A percentile compares a stretch with the other conserved stretches of the same genome.
phyloP scores from a whole-genome alignment of 768 basidiomycete species.

The Paxillus rubicundulus region DNA sequence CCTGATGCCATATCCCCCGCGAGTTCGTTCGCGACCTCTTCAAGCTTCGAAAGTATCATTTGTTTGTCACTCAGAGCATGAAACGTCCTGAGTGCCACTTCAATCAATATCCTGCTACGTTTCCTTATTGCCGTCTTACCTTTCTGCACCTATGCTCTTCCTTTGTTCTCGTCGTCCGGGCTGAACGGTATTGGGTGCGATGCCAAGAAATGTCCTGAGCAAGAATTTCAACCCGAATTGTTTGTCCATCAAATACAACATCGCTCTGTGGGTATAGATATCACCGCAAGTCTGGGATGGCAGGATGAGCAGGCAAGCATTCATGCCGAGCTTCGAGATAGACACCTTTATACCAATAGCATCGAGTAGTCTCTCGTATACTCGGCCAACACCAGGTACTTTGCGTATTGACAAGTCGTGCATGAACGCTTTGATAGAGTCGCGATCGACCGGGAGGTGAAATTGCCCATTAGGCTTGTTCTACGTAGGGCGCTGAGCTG shows the following conservation, averaged over 20 bases:
- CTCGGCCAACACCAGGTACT: constrained; percentile 87
- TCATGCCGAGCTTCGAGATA: neutral
- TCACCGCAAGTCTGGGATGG: constrained; percentile 79
- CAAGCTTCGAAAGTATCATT: constrained; percentile 71
- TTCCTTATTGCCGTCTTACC: constrained; percentile 39
- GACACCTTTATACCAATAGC: constrained; percentile 78
- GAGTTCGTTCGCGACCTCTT: constrained; percentile 78
- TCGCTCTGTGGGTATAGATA: constrained; percentile 71
- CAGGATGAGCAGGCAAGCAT: neutral
- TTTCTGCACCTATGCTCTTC: constrained; percentile 91
- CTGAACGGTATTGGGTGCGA: constrained; percentile 79
- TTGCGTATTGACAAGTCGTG: constrained; percentile 78
- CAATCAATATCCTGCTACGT: neutral
- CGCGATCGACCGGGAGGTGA: constrained; percentile 61
- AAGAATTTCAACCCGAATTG: constrained; percentile 78
- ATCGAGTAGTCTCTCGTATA: constrained; percentile 84
- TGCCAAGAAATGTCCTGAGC: constrained; percentile 78
- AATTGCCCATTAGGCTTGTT: constrained; percentile 97
- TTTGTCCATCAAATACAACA: constrained; percentile 80
- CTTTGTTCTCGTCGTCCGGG: constrained; percentile 76
- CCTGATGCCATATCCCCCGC: constrained; percentile 74
- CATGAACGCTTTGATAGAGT: constrained; percentile 75
- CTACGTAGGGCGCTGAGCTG: constrained; percentile 33
- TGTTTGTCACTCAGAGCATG: constrained; percentile 59
- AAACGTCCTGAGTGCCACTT: constrained; percentile 60